Conservation (phyloP, 164 flowering plant species). For the Chloranthus sessilifolius region DNA sequence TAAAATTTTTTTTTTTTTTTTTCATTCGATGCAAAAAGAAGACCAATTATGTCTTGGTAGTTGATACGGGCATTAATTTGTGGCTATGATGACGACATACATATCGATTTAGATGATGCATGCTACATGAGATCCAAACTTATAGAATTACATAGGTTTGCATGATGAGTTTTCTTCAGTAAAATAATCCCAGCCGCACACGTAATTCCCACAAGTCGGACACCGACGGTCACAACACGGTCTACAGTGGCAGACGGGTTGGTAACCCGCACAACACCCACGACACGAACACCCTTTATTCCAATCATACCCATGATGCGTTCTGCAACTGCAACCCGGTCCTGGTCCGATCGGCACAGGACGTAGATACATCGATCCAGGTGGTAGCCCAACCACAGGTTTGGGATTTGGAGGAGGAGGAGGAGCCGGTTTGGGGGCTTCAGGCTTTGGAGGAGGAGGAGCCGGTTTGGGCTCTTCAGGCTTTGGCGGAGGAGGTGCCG, state of each 20-base stretch:
- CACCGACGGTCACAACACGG: constrained; percentile 3
- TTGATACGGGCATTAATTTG: too few relatives aligned
- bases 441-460: not conserved
- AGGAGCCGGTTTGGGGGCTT: constrained; percentile 1
- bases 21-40: too few relatives aligned
- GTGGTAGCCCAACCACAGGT: not conserved
- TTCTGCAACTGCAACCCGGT: not conserved
- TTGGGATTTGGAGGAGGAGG: not conserved
- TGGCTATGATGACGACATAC: too few relatives aligned
- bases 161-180: constrained; percentile 13
- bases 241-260: not conserved
- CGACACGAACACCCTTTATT: too few relatives aligned
- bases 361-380: not conserved
- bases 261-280: too few relatives aligned
- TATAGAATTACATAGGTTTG: constrained; percentile 4
- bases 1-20: too few relatives aligned
- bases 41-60: too few relatives aligned
- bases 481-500: not conserved
- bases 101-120: too few relatives aligned
- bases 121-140: too few relatives aligned
- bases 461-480: constrained; percentile 3
- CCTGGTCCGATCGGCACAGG: not conserved
- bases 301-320: not conserved
- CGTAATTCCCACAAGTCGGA: not conserved
- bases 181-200: constrained; percentile 1